Evolutionary conservation across 306 rosid species (phyloP), one percentile per base, ranked within the genome.

Genomic region (Myrica gale): DNA sequence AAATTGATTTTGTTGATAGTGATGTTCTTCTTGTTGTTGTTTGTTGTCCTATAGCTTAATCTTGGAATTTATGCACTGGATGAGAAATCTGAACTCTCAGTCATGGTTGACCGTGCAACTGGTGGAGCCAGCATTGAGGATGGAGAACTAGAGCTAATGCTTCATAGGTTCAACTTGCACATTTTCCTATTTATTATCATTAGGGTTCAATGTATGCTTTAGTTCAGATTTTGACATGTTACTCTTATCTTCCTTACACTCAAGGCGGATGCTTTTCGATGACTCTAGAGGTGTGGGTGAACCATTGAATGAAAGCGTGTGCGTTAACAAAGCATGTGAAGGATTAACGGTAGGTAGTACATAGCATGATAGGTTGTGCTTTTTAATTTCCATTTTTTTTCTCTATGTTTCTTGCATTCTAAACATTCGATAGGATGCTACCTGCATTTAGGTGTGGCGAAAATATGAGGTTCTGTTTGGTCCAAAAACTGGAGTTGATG

Each of bases 71-170:
- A 80, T 72, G 74, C 86, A 13, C 68, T 26, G 80, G 97, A 94
- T 84, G 74, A 82, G 74, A 90, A 88, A 80, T 82, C 90, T 47
- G 98, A 94, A 81, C 74, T 94, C 53, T 94, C 98, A 0, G 87
- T 94, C 68, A 78, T 94, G 82, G 96, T 94, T 76, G 98, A 94
- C 83, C 92, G 97, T 63, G 98, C 98, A 75, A 82, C 85, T 1
- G 98, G 98, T 52, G 98, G 91, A 80, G 74, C 91, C 55, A 94
- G 97, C 85, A 87, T 94, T 76, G 48, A 79, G 50, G 97, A 94
- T 74, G 98, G 98, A 60, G 85, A 94, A 78, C 57, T 94, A 73
- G 98, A 94, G 81, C 72, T 94, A 41, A 91, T 94, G 98, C 89
- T 94, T 72, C 98, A 94, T 43, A 94, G 98, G 98, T 91, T 79